phyloP scores from a whole-genome alignment of 1,139 yeast genomes.

The Casaregolazyma lundiana region DNA sequence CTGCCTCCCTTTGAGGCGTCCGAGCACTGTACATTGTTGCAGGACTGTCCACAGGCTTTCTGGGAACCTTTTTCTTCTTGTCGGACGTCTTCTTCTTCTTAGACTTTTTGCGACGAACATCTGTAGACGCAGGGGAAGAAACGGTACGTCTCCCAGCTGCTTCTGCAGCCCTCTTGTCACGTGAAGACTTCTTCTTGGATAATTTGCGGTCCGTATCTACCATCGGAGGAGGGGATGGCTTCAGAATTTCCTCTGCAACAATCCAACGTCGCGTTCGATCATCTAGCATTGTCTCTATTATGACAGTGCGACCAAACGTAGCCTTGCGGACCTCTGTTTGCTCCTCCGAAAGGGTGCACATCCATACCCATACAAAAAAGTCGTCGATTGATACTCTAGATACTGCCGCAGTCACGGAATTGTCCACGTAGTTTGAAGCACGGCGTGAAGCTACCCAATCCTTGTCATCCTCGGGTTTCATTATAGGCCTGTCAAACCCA shows the following conservation, averaged over 20 bases:
- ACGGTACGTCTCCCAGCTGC: slow-evolving; percentile 16
- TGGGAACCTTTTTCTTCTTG: slow-evolving; percentile 7
- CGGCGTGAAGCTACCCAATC: slow-evolving; percentile 5
- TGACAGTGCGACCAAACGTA: slow-evolving; percentile 74
- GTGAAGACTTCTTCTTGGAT: slow-evolving; percentile 13
- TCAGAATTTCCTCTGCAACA: slow-evolving; percentile 56
- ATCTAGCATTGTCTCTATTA: slow-evolving; percentile 43
- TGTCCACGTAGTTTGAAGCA: slow-evolving; percentile 13
- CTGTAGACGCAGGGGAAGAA: slow-evolving; percentile 15
- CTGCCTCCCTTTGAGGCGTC: slow-evolving; percentile 5
- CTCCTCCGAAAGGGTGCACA: slow-evolving; percentile 70
- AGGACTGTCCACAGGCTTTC: slow-evolving; percentile 11
- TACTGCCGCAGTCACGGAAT: slow-evolving; percentile 46
- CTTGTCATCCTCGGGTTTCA: slow-evolving; percentile 1
- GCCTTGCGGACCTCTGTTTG: slow-evolving; percentile 62
- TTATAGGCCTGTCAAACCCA: slow-evolving; percentile 11
- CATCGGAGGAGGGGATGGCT: slow-evolving; percentile 28
- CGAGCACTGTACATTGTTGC: neutral
- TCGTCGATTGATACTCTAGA: slow-evolving; percentile 73
- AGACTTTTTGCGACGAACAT: slow-evolving; percentile 1
- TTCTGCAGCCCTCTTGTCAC: slow-evolving; percentile 13
- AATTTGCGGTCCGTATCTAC: slow-evolving; percentile 7
- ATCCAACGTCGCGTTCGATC: slow-evolving; percentile 70
- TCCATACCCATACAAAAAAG: slow-evolving; percentile 89
- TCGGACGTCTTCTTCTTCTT: slow-evolving; percentile 9